Conservation (phyloP, 1,139 yeast species). For the Debaryomyces psychrophilus region DNA sequence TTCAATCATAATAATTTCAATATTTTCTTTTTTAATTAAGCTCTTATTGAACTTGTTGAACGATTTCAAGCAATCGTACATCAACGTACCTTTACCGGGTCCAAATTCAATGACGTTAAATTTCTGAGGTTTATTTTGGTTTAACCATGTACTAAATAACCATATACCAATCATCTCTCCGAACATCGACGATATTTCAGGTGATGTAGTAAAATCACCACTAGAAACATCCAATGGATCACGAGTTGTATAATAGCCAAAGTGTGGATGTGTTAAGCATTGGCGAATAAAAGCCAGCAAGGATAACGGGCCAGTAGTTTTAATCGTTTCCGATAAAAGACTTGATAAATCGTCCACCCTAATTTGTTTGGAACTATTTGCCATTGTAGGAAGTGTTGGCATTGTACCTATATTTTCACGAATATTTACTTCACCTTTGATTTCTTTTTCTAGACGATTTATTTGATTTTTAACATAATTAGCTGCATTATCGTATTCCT, state of each 20-base stretch:
- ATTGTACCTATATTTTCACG: constrained; percentile 41
- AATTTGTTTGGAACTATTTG: constrained; percentile 16
- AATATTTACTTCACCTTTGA: constrained; percentile 44
- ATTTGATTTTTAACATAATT: constrained; percentile 39
- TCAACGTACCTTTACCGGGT: constrained; percentile 83
- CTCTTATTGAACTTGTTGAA: constrained; percentile 45
- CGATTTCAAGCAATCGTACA: constrained; percentile 61
- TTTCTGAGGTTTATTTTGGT: constrained; percentile 53
- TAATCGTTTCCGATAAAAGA: constrained; percentile 56
- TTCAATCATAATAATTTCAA: constrained; percentile 64
- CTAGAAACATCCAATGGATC: constrained; percentile 64
- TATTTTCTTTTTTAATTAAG: constrained; percentile 20
- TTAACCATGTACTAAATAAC: constrained; percentile 63
- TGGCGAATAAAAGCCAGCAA: constrained; percentile 79
- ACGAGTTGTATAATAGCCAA: constrained; percentile 78
- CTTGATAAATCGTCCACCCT: constrained; percentile 37
- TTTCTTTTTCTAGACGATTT: constrained; percentile 34
- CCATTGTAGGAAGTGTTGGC: constrained; percentile 31
- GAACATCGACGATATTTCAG: constrained; percentile 85
- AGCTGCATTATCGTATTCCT: constrained; percentile 47
- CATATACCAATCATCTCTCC: constrained; percentile 87
- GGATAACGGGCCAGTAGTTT: constrained; percentile 76
- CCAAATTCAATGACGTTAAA: constrained; percentile 80
- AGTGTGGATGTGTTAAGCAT: constrained; percentile 76
- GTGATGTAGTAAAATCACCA: constrained; percentile 86